Base-by-base conservation (phyloP, 768 basidiomycete species). In the Boletus rufocinnamomeus region DNA sequence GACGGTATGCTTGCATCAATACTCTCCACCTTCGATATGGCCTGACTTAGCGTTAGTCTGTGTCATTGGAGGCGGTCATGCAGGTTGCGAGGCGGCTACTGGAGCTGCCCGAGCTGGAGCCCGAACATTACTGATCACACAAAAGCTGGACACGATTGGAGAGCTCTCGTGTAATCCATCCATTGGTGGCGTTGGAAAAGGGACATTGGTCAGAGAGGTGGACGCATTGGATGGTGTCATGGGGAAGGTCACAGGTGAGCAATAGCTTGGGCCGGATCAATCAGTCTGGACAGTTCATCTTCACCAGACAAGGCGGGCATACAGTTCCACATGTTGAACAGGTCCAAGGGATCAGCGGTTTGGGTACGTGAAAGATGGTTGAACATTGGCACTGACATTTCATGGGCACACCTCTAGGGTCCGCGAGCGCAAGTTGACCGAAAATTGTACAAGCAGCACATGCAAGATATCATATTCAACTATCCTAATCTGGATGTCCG, bases 111-210 rank as follows among this genome's bases (percentile, higher is more conserved):
- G 94, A 46, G 83, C 88, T 0, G 93, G 94, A 2, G 93, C 93
- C 2, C 80, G 82, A 60, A 95, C 93, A 0, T 64, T 93, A 10
- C 78, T 96, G 9, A 72, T 96, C 56, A 96, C 94, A 1, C 93
- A 94, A 71, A 87, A 82, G 52, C 67, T 91, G 17, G 86, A 89
- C 50, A 93, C 86, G 0, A 84, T 96, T 47, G 94, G 94, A 35
- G 85, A 84, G 60, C 76, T 96, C 66, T 94, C 92, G 23, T 96
- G 94, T 66, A 96, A 96, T 71, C 94, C 94, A 3, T 93, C 91
- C 1, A 89, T 95, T 58, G 94, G 94, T 8, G 93, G 93, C 21
- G 86, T 96, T 4, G 94, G 94, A 6, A 96, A 96, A 74, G 94
- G 94, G 21, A 94, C 88, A 0, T 77, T 96, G 32, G 91, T 95